Conservation (phyloP, 495 filamentous ascomycete genomes). For the Polyplosphaeria fusca region DNA sequence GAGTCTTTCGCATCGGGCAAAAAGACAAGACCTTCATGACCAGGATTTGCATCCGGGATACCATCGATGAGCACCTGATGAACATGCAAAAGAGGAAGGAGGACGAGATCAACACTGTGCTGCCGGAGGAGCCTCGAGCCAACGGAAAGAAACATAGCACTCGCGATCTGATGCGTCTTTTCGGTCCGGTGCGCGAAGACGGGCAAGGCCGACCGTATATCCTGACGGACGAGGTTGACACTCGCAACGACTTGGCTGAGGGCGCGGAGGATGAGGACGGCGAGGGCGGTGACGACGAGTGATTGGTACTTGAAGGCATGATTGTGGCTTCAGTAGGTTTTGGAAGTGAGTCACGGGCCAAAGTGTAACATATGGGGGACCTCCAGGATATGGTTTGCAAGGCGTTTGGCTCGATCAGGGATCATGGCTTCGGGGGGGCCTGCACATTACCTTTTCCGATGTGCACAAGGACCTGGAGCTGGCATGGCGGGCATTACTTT, state of each 20-base stretch:
- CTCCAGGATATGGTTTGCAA: not conserved
- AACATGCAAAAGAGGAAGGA: slow-evolving; percentile 42
- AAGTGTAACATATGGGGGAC: too few species aligned
- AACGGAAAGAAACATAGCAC: slow-evolving; percentile 6
- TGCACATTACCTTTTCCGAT: too few species aligned
- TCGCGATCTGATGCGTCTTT: slow-evolving; percentile 38
- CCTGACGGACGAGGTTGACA: slow-evolving; percentile 30
- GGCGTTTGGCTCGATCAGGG: too few species aligned
- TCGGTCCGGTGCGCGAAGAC: slow-evolving; percentile 32
- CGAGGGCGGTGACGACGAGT: slow-evolving; percentile 23
- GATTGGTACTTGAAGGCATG: not conserved
- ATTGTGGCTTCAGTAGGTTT: too few species aligned
- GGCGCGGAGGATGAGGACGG: slow-evolving; percentile 13
- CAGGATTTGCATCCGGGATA: slow-evolving; percentile 49
- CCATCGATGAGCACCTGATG: slow-evolving; percentile 53
- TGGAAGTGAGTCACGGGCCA: too few species aligned
- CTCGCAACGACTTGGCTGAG: slow-evolving; percentile 11
- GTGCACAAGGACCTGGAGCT: too few species aligned
- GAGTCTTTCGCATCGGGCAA: slow-evolving; percentile 64
- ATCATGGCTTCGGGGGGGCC: too few species aligned
- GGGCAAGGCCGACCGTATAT: slow-evolving; percentile 37
- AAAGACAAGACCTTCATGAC: slow-evolving; percentile 51
- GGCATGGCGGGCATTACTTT: too few species aligned
- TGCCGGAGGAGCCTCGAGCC: slow-evolving; percentile 33
- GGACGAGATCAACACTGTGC: slow-evolving; percentile 37